Conservation (phyloP, 1,284 basidiomycete species). For the Singerocomus inundabilis region DNA sequence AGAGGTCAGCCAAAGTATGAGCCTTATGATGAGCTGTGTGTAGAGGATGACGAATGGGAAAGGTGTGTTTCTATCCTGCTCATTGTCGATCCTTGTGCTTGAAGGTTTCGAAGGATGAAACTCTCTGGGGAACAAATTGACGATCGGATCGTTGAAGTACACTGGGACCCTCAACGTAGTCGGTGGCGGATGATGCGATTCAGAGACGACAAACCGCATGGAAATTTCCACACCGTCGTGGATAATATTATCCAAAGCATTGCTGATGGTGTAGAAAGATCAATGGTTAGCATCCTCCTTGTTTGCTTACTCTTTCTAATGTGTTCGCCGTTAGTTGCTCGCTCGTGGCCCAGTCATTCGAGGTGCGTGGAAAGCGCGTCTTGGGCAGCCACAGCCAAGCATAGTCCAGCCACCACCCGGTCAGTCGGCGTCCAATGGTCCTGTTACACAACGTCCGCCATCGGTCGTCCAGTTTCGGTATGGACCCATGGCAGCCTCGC, state of each 20-base stretch:
- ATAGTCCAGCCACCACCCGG: conserved; percentile 14
- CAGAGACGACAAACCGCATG: conserved; percentile 87
- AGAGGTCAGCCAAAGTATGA: conserved; percentile 65
- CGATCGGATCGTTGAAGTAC: conserved; percentile 91
- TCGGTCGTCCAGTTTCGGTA: conserved; percentile 49
- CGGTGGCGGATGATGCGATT: conserved; percentile 91
- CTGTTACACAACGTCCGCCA: conserved; percentile 18
- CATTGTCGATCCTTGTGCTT: conserved; percentile 3
- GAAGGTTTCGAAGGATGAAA: conserved; percentile 67
- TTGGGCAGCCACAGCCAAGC: conserved; percentile 31
- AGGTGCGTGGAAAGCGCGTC: conserved; percentile 64
- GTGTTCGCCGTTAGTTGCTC: conserved; percentile 50
- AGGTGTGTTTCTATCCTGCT: conserved; percentile 49
- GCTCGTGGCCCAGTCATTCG: conserved; percentile 58
- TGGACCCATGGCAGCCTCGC: conserved; percentile 59
- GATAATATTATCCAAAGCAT: conserved; percentile 86
- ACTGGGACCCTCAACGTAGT: conserved; percentile 71
- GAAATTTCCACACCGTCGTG: conserved; percentile 82
- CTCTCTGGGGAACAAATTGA: conserved; percentile 83
- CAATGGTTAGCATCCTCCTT: conserved; percentile 52
- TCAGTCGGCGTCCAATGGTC: conserved; percentile 23
- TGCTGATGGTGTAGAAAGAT: conserved; percentile 86
- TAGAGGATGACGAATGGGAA: conserved; percentile 94
- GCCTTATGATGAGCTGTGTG: conserved; percentile 83
- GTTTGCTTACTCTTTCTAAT: conserved; percentile 9